These are phyloP conservation scores for Pythium scleroteichum DNA, from an alignment of 352 stramenopile genomes.

Conservation along the genomic window DNA sequence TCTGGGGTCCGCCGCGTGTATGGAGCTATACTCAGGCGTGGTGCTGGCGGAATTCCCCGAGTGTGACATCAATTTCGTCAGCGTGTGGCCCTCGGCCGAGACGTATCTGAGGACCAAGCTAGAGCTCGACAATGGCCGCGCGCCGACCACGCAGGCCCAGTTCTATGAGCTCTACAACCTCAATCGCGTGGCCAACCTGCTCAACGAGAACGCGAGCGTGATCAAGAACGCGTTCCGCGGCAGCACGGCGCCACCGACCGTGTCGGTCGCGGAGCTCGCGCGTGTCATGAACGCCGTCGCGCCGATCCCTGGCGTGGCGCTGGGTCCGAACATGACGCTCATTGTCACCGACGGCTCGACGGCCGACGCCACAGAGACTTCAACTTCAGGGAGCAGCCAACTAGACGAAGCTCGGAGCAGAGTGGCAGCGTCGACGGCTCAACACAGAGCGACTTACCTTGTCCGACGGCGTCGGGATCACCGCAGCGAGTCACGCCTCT, in stretches of 20 bases:
- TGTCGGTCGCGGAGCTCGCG: slow-evolving; percentile 21
- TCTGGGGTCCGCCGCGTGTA: slow-evolving; percentile 32
- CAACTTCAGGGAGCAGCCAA: not conserved
- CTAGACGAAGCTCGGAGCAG: too few relatives aligned
- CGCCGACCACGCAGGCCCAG: slow-evolving; percentile 11
- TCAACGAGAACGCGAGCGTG: slow-evolving; percentile 21
- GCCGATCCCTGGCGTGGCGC: slow-evolving; percentile 9
- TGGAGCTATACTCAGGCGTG: not conserved
- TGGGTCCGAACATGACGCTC: slow-evolving; percentile 13
- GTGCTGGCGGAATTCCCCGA: slow-evolving; percentile 24
- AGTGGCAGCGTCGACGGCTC: too few relatives aligned
- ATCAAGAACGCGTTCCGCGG: slow-evolving; percentile 17
- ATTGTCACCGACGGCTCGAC: slow-evolving; percentile 6
- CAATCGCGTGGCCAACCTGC: slow-evolving; percentile 24
- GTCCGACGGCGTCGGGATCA: too few relatives aligned
- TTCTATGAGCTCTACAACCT: slow-evolving; percentile 27
- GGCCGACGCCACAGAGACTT: too few relatives aligned
- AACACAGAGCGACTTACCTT: too few relatives aligned
- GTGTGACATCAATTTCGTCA: slow-evolving; percentile 34
- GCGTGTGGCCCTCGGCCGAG: slow-evolving; percentile 13
- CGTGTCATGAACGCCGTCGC: slow-evolving; percentile 13
- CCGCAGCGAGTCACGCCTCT: too few relatives aligned
- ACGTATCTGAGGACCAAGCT: slow-evolving; percentile 15
- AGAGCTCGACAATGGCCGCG: slow-evolving; percentile 8
- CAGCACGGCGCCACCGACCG: not conserved